Percentiles rank a stretch among this genome's conserved stretches.
phyloP scores from a whole-genome alignment of 2,329 filamentous ascomycete genomes.

The Monosporascus sp. region DNA sequence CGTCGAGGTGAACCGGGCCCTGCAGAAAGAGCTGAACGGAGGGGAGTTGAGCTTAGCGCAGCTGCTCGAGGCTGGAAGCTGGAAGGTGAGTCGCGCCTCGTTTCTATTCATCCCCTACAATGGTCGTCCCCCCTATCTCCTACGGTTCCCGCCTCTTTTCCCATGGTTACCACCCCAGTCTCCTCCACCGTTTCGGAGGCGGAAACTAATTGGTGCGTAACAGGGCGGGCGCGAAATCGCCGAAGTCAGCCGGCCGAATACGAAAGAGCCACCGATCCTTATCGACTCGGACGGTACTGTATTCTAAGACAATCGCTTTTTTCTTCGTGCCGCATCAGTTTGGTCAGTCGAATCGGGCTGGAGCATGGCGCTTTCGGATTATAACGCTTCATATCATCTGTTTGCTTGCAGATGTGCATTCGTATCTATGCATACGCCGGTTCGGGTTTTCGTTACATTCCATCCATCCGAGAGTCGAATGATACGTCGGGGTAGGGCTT shows the following conservation, averaged over 20 bases:
- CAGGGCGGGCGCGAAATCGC: constrained; percentile 91
- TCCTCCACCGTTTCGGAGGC: no score
- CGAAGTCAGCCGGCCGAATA: constrained; percentile 91
- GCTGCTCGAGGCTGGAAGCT: constrained; percentile 90
- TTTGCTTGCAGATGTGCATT: no score
- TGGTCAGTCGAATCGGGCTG: neutral
- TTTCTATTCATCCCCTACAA: neutral
- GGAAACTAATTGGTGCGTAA: neutral
- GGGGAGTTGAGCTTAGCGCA: constrained; percentile 75
- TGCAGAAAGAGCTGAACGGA: constrained; percentile 61
- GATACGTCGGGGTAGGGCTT: no score
- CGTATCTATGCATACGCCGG: no score
- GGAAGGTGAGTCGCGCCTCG: constrained; percentile 60
- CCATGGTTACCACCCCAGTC: no score
- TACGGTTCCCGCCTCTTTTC: no score
- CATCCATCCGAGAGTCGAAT: no score
- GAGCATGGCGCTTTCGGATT: no score
- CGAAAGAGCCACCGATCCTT: constrained; percentile 92
- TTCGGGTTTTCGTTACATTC: no score
- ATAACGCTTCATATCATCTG: no score
- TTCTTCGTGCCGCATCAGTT: neutral
- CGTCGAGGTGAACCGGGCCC: constrained; percentile 57
- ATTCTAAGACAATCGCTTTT: constrained; percentile 49
- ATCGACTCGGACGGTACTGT: constrained; percentile 96
- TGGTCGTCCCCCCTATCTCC: no score